A percentile compares a stretch with the other conserved stretches of the same genome.
Evolutionary conservation across 2,329 filamentous ascomycete species (phyloP).

Genomic region (Teratosphaeria gauchensis): DNA sequence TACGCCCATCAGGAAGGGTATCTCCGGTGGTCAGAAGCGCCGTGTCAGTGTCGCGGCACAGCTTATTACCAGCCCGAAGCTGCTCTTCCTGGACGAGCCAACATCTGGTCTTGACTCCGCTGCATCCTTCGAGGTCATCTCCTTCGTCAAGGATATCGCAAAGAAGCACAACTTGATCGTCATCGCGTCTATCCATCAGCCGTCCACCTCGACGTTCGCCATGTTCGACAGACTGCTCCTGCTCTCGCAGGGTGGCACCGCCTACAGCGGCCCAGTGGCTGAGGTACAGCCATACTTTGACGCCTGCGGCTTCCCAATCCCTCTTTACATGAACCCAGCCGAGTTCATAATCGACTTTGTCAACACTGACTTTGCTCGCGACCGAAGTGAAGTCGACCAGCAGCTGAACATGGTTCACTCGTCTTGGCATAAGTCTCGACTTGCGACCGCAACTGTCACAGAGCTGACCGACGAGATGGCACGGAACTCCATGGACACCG

Average conservation of each 20-base stretch:
- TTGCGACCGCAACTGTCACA: slow-evolving; percentile 27
- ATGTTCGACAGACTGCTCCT: slow-evolving; percentile 73
- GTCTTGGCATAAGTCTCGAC: slow-evolving; percentile 45
- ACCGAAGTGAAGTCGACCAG: slow-evolving; percentile 38
- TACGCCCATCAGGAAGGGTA: slow-evolving; percentile 71
- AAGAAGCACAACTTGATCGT: slow-evolving; percentile 62
- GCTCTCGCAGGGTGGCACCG: slow-evolving; percentile 59
- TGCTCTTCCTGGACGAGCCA: slow-evolving; percentile 75
- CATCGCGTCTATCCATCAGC: slow-evolving; percentile 77
- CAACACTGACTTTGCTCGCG: slow-evolving; percentile 61
- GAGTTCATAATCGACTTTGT: slow-evolving; percentile 71
- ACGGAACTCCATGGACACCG: slow-evolving; percentile 23
- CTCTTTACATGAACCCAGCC: slow-evolving; percentile 64
- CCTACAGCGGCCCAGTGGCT: slow-evolving; percentile 60
- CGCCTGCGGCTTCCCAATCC: slow-evolving; percentile 51
- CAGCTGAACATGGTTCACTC: slow-evolving; percentile 45
- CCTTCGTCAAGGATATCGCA: slow-evolving; percentile 58
- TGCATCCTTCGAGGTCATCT: slow-evolving; percentile 66
- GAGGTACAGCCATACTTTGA: slow-evolving; percentile 55
- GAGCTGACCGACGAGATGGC: slow-evolving; percentile 28
- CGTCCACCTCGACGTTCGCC: slow-evolving; percentile 67
- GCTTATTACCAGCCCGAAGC: slow-evolving; percentile 69
- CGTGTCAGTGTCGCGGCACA: slow-evolving; percentile 71
- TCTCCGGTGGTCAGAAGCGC: slow-evolving; percentile 78
- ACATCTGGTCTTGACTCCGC: slow-evolving; percentile 76